Evolutionary conservation across 2,329 filamentous ascomycete genomes (phyloP), one percentile per base, ranked within the genome.

Genomic region (Pseudopithomyces chartarum): DNA sequence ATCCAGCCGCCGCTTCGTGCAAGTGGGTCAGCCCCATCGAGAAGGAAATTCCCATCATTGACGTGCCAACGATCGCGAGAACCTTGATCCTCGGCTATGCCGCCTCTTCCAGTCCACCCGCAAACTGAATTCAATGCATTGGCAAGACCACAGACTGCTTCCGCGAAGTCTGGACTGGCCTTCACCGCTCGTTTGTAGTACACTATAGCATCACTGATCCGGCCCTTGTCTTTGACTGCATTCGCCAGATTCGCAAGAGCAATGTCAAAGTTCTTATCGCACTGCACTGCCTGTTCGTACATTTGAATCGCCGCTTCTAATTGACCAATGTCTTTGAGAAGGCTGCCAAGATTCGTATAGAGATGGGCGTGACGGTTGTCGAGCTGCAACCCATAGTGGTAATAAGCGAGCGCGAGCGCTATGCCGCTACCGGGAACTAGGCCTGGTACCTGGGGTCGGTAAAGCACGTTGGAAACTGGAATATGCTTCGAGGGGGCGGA

Each of bases 111-210:
- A 67, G 86, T 85, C 95, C 95, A 99, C 69, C 94, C 90, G 73
- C 95, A 99, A 6, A 99, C 93, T 6, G 95, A 98, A 72, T 97
- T 98, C 50, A 99, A 81, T 1, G 95, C 94, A 56, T 96, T 98
- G 1, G 92, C 93, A 51, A 99, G 83, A 7, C 95, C 95, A 74
- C 95, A 99, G 0, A 99, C 94, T 6, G 95, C 95, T 78, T 99
- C 95, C 1, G 95, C 92, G 77, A 99, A 99, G 33, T 96, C 90
- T 0, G 95, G 94, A 65, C 95, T 99, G n/a, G 93, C 87, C 33
- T 85, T 84, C 10, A 99, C 94, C 38, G 95, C 95, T 61, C 93
- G 87, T 68, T 87, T 91, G 79, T 99, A 99, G 74, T 96, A 98
- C 23, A 81, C 79, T 57, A 99, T 98, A 1, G 95, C 95, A 72